A percentile compares a stretch with the other conserved stretches of the same genome.
Conservation (phyloP, 176 grass and related monocot species). For the Thalia dealbata region DNA sequence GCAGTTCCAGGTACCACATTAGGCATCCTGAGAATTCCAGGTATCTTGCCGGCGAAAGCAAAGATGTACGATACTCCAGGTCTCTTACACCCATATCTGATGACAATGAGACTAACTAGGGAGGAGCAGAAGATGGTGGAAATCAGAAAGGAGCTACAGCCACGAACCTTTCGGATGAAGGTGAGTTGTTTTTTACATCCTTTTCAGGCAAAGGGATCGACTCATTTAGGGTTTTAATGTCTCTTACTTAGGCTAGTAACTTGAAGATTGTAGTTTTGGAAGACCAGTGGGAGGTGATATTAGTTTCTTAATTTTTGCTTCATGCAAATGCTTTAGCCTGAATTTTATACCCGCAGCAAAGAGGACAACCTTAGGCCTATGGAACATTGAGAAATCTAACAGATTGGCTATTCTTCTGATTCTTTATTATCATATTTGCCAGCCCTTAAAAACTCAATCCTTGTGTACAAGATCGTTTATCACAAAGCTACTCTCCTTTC, state of each 20-base stretch:
- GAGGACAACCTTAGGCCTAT: background rate
- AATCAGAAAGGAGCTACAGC: constrained; percentile 67
- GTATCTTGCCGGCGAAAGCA: constrained; percentile 82
- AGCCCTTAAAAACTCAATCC: background rate
- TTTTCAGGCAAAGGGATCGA: background rate
- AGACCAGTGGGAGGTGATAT: background rate
- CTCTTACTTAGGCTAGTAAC: background rate
- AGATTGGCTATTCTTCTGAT: background rate
- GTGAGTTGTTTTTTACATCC: constrained; percentile 26
- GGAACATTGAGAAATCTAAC: background rate
- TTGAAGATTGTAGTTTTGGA: background rate
- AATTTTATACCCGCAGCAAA: no score
- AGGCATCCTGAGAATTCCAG: constrained; percentile 68
- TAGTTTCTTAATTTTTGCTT: background rate
- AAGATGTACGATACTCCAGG: constrained; percentile 98
- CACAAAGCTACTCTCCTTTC: background rate
- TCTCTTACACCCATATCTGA: constrained; percentile 70
- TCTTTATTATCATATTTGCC: background rate
- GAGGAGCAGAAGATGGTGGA: constrained; percentile 90
- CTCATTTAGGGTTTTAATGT: background rate
- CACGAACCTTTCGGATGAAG: constrained; percentile 71
- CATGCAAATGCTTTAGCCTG: background rate
- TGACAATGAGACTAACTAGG: constrained; percentile 58
- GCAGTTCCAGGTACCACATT: constrained; percentile 80
- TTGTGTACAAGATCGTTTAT: background rate